A percentile compares a stretch with the other conserved stretches of the same genome.
phyloP scores from a whole-genome alignment of 2,329 filamentous ascomycete species.

The Arthrocladium fulminans region DNA sequence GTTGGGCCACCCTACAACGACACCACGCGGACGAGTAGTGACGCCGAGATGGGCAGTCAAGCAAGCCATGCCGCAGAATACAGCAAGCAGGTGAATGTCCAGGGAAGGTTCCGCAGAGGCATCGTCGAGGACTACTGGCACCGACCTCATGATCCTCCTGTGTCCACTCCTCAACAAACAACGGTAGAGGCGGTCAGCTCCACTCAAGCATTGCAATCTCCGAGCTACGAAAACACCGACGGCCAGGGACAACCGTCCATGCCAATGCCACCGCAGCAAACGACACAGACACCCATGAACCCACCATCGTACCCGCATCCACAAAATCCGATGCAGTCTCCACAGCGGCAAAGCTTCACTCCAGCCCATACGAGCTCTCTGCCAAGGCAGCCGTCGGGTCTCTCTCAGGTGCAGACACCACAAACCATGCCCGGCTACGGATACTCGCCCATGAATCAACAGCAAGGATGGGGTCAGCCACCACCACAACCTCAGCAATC shows the following conservation, averaged over 20 bases:
- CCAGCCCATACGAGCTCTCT: constrained; percentile 49
- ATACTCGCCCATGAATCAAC: constrained; percentile 39
- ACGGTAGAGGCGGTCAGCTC: constrained; percentile 24
- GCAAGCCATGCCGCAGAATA: constrained; percentile 83
- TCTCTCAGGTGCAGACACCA: constrained; percentile 46
- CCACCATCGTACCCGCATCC: constrained; percentile 65
- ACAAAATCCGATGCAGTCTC: constrained; percentile 64
- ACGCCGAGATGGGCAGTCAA: constrained; percentile 73
- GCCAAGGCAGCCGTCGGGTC: constrained; percentile 44
- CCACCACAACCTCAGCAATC: constrained; percentile 56
- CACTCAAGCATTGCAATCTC: constrained; percentile 16
- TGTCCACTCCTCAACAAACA: constrained; percentile 37
- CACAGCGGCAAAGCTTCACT: constrained; percentile 53
- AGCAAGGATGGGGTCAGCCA: constrained; percentile 60
- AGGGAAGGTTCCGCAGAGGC: constrained; percentile 67
- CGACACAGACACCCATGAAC: constrained; percentile 43
- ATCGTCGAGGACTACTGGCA: constrained; percentile 77
- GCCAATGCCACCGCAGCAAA: constrained; percentile 36
- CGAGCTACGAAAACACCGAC: constrained; percentile 16
- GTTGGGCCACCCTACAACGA: constrained; percentile 83
- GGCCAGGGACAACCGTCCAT: constrained; percentile 29
- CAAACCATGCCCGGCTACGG: constrained; percentile 48
- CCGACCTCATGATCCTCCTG: constrained; percentile 68
- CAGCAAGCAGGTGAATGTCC: constrained; percentile 73
- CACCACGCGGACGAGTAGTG: constrained; percentile 64